A percentile compares a stretch with the other conserved stretches of the same genome.
phyloP scores from a whole-genome alignment of 2,329 filamentous ascomycete genomes.

The Neophaeococcomyces mojaviensis region DNA sequence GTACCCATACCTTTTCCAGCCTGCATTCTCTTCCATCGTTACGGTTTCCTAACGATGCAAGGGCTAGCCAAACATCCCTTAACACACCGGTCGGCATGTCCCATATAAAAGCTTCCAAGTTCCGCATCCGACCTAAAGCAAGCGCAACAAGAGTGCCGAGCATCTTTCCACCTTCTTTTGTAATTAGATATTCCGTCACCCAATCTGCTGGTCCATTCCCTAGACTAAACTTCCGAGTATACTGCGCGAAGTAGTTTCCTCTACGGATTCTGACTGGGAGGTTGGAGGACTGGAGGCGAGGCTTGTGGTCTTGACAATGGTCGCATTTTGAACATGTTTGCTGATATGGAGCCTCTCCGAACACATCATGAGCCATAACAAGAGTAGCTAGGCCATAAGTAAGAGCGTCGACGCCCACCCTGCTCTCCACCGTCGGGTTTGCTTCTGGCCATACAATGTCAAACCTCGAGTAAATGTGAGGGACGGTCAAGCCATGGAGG shows the following conservation, averaged over 20 bases:
- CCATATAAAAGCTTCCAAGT: constrained; percentile 76
- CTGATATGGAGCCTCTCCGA: constrained; percentile 43
- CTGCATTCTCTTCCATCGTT: constrained; percentile 55
- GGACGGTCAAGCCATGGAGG: constrained; percentile 66
- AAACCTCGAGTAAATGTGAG: constrained; percentile 75
- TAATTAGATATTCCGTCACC: constrained; percentile 75
- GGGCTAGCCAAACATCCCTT: constrained; percentile 71
- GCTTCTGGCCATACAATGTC: constrained; percentile 83
- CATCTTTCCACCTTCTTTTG: constrained; percentile 80
- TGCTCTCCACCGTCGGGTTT: constrained; percentile 54
- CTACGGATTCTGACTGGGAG: constrained; percentile 34
- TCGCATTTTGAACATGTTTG: constrained; percentile 13
- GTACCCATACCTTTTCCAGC: constrained; percentile 67
- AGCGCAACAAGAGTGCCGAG: constrained; percentile 73
- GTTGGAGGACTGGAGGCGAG: constrained; percentile 1
- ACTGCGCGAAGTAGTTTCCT: constrained; percentile 70
- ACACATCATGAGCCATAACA: constrained; percentile 62
- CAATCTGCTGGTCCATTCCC: constrained; percentile 73
- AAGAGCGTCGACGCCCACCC: constrained; percentile 70
- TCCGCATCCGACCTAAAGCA: constrained; percentile 72
- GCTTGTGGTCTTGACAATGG: constrained; percentile 12
- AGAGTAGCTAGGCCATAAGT: constrained; percentile 75
- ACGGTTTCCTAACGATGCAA: constrained; percentile 62
- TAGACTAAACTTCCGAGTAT: constrained; percentile 72
- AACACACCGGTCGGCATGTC: constrained; percentile 83